Evolutionary conservation across 805 yeast species (phyloP), one percentile per base, ranked within the genome.

Genomic region (Peterozyma toletana): DNA sequence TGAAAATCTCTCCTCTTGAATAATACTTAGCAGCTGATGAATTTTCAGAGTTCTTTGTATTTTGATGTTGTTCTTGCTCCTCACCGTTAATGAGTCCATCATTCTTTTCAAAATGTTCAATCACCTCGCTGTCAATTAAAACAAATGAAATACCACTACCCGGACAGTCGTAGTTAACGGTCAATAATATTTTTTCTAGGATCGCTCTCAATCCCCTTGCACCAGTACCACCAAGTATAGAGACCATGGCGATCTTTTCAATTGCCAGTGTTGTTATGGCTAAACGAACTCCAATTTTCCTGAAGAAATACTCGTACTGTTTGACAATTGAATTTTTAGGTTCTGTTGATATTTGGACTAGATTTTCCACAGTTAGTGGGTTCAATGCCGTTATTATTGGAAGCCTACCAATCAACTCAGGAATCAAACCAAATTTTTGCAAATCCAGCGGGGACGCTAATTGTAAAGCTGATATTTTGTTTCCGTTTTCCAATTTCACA

Each of bases 161-260:
- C 0, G 83, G 83, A 51, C 80, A 73, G 39, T 77, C 83, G 54
- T 70, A 78, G 53, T 77, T 78, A 5, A 76, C 77, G 38, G 68
- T 65, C 14, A 77, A 55, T 17, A 77, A 53, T 14, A 77, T 46
- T 43, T 74, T 66, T 46, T 77, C 83, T 70, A 78, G 63, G 5
- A 77, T 71, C 1, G 77, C 72, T 49, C 80, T 62, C 29, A 78
- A 53, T 0, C 83, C 83, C 52, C 84, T 64, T 0, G 83, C 84
- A 30, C 84, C 84, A 0, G 82, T 77, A 3, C 79, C 79, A 48
- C 73, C 77, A 27, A 60, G 57, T 31, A 74, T 51, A 0, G 83
- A 77, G 17, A 71, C 51, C 18, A 63, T 60, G 0, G 83, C 78
- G 13, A 78, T 69, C 35, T 57, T 62, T n/a, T 58, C 49, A 9